Base-by-base conservation (phyloP, 139 green algal genomes). In the Chlorella vulgaris region DNA sequence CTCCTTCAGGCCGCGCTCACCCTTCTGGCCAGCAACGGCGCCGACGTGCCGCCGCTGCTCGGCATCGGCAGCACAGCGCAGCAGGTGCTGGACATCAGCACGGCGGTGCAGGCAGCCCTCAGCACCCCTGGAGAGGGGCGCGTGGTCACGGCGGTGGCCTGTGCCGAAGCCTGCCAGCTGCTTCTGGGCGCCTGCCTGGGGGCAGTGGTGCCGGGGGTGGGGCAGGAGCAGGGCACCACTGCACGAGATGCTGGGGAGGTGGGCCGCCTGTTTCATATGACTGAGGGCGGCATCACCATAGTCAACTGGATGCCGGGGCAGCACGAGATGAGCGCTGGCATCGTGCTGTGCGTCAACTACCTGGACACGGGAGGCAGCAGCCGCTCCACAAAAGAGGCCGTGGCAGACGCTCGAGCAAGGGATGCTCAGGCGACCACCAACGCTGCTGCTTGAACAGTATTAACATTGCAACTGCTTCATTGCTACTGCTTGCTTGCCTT, bases 141-240 rank as follows among this genome's bases (percentile, higher is more conserved):
- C 8, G n/a, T 33, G 2, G 53, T 86, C 3, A 7, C 83, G 8
- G 81, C 74, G 13, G 74, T 83, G n/a, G 81, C 75, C 4, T 53
- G 26, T 0, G 40, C 62, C 31, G 81, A 83, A 35, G 81, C 81
- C 1, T 86, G 81, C 74, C 61, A 86, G 73, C 58, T 38, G 31
- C 31, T 86, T 29, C 58, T 86, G 31, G 66, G 55, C 4, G 38
- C 39, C 60, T 74, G 51, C 51, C 22, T 83, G 39, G 78, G 65
- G 2, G 47, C 71, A 5, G 71, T 65, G 53, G 73, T 53, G 4
- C 35, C n/a, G 22, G 13, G 29, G 1, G 35, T 35, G n/a, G 31
- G 22, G 22, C 71, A 78, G 71, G 33, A 36, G 71, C 50, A 78
- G 71, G 33, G 33, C n/a, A 10, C 43, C 39, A 36, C 36, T 55